Conservation (phyloP, 345 rosid species). For the Xanthoceras sorbifolium region DNA sequence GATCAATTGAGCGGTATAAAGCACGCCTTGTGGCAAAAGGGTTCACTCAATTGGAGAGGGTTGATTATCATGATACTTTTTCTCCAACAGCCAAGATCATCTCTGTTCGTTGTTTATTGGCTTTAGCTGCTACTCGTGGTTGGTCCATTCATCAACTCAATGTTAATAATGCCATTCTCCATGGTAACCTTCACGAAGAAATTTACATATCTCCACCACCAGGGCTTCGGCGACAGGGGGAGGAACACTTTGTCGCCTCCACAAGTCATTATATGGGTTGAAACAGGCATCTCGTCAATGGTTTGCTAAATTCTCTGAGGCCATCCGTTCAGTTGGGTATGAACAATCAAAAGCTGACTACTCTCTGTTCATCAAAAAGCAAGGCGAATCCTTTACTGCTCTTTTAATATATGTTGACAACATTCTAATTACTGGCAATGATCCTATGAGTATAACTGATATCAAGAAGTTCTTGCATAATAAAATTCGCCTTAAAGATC, state of each 20-base stretch:
- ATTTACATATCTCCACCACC: neutral
- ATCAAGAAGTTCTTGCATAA: neutral
- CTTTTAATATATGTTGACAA: neutral
- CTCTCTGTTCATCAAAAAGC: neutral
- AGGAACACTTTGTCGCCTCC: neutral
- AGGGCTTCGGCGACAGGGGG: neutral
- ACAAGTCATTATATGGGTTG: too few relatives aligned
- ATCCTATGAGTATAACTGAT: neutral
- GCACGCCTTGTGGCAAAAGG: neutral
- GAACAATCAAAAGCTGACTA: neutral
- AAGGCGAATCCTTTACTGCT: neutral
- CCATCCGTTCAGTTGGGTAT: neutral
- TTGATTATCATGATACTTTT: neutral
- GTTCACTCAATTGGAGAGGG: neutral
- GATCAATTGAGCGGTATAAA: neutral
- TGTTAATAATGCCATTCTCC: too few relatives aligned
- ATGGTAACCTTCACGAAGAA: too few relatives aligned
- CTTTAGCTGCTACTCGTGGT: neutral
- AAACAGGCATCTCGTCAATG: neutral
- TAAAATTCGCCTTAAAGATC: neutral
- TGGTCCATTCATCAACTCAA: neutral
- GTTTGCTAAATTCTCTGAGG: neutral
- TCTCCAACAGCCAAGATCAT: neutral
- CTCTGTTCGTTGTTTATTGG: neutral
- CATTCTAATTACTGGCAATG: neutral